Conservation (phyloP, 163 green algal genomes). For the Chloromonas sp. region DNA sequence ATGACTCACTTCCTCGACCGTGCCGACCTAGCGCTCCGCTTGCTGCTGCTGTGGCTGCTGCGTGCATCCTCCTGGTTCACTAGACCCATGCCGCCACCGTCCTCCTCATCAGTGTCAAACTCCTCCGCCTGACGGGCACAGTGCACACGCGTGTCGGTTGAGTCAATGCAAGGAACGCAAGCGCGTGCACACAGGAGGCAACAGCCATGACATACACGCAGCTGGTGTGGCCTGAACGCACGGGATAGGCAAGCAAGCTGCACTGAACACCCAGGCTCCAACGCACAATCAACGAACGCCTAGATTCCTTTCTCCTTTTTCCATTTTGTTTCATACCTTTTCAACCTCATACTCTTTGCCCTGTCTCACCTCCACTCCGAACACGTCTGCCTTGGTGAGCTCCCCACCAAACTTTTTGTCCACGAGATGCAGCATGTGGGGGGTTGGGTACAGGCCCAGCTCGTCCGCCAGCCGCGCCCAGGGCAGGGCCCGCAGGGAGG, state of each 20-base stretch:
- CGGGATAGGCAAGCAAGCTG: too few relatives aligned
- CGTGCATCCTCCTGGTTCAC: constrained; percentile 12
- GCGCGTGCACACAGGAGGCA: too few relatives aligned
- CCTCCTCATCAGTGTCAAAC: constrained; percentile 36
- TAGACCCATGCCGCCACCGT: constrained; percentile 18
- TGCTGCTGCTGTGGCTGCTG: constrained; percentile 9
- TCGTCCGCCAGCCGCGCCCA: constrained; percentile 42
- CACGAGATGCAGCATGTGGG: constrained; percentile 40
- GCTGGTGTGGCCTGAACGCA: too few relatives aligned
- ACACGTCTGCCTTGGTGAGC: constrained; percentile 50
- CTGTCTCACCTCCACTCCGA: constrained; percentile 39
- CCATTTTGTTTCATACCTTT: too few relatives aligned
- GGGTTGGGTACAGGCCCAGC: constrained; percentile 39
- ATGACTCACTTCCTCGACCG: constrained; percentile 3
- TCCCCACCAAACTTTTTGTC: constrained; percentile 67
- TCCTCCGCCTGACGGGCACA: constrained; percentile 17
- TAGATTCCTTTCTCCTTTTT: too few relatives aligned
- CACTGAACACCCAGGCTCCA: too few relatives aligned
- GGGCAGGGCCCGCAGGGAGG: constrained; percentile 16
- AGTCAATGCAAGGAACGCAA: too few relatives aligned
- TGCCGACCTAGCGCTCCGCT: constrained; percentile 3
- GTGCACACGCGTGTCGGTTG: too few relatives aligned
- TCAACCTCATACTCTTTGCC: neutral
- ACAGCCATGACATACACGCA: too few relatives aligned
- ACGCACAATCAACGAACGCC: too few relatives aligned